Evolutionary conservation across 495 filamentous ascomycete species (phyloP).

Genomic region (Gamarada debralockiae): DNA sequence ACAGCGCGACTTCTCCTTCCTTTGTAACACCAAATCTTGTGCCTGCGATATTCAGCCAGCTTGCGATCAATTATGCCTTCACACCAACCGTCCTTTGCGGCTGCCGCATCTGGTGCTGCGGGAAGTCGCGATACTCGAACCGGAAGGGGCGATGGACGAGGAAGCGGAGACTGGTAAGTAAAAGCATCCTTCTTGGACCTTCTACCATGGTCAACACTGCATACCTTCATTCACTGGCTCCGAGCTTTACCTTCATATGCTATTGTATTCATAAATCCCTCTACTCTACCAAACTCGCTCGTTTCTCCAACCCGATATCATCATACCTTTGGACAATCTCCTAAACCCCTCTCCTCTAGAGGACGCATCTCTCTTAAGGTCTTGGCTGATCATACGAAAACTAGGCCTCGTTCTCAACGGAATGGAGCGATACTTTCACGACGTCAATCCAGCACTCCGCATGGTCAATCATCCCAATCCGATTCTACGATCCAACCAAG

Average conservation of each 20-base stretch:
- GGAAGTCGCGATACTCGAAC: constrained; percentile 48
- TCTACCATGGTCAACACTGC: no score
- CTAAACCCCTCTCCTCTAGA: not conserved
- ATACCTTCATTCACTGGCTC: no score
- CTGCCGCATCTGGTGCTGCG: constrained; percentile 72
- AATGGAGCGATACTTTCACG: constrained; percentile 66
- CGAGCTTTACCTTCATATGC: no score
- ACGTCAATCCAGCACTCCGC: constrained; percentile 62
- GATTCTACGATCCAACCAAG: constrained; percentile 12
- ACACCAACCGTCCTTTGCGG: constrained; percentile 79
- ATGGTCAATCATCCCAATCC: constrained; percentile 49
- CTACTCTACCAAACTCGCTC: not conserved
- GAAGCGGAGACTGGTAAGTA: constrained; percentile 55
- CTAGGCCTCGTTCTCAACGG: constrained; percentile 31
- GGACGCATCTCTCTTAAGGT: not conserved
- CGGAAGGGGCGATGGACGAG: constrained; percentile 50
- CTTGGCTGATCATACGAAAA: not conserved
- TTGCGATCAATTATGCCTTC: constrained; percentile 55
- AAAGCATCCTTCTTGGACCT: constrained; percentile 1
- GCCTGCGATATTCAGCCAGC: constrained; percentile 4
- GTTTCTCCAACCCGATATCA: not conserved
- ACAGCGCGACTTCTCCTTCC: constrained; percentile 11
- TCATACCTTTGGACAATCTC: not conserved
- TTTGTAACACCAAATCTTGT: constrained; percentile 14
- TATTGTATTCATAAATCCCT: no score